phyloP scores from a whole-genome alignment of 169 alveolate genomes.

The Plasmodium vivax region DNA sequence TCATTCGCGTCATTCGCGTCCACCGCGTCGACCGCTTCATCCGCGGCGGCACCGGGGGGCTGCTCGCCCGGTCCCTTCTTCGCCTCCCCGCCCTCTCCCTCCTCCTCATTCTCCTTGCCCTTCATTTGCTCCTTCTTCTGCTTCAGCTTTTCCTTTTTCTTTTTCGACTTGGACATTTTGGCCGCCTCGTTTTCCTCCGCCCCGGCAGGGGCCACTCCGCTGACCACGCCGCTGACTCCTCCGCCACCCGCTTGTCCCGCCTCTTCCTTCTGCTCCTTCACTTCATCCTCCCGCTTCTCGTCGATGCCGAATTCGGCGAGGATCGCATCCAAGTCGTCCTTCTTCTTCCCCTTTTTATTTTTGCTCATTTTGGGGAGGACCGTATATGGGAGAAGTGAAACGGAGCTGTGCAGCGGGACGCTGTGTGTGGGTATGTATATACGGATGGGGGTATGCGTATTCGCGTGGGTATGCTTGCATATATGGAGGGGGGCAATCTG shows the following conservation, averaged over 20 bases:
- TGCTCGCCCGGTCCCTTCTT: slow-evolving; percentile 30
- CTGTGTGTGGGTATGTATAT: background rate
- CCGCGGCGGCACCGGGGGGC: background rate
- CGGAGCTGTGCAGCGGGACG: background rate
- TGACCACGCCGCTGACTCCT: background rate
- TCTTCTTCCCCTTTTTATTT: slow-evolving; percentile 73
- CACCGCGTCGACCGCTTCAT: background rate
- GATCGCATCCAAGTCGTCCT: slow-evolving; percentile 54
- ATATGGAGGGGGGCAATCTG: too few relatives aligned
- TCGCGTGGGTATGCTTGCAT: too few relatives aligned
- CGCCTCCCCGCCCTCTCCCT: slow-evolving; percentile 10
- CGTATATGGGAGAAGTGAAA: background rate
- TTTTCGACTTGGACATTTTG: slow-evolving; percentile 57
- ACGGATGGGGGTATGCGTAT: too few relatives aligned
- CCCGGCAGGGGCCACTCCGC: background rate
- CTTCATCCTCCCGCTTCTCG: slow-evolving; percentile 66
- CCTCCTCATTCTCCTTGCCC: slow-evolving; percentile 37
- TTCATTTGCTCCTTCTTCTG: slow-evolving; percentile 75
- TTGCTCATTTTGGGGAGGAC: slow-evolving; percentile 20
- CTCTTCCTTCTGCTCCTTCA: slow-evolving; percentile 41
- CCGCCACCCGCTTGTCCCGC: background rate
- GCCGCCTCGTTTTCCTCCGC: slow-evolving; percentile 8
- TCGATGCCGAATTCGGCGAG: slow-evolving; percentile 49
- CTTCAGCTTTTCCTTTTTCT: slow-evolving; percentile 67
- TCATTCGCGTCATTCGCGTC: background rate